Conservation (phyloP, 106 monocot genomes). For the Dioscorea alata region DNA sequence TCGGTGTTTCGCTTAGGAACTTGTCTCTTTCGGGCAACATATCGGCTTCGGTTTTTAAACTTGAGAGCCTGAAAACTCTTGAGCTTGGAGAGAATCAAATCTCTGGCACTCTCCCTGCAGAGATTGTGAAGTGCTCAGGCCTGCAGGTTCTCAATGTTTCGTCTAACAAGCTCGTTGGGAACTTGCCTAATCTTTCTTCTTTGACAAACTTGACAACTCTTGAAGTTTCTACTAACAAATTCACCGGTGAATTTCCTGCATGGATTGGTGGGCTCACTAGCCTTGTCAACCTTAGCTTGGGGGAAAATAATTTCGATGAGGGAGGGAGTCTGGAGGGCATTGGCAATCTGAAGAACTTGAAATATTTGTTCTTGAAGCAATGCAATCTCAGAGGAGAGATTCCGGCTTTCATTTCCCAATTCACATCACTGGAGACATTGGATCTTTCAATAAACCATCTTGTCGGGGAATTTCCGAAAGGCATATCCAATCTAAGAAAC, state of each 20-base stretch:
- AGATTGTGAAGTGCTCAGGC: slow-evolving; percentile 33
- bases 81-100: slow-evolving; percentile 38
- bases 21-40: slow-evolving; percentile 60
- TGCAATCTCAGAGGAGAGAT: slow-evolving; percentile 62
- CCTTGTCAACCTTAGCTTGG: slow-evolving; percentile 46
- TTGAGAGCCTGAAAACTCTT: slow-evolving; percentile 25
- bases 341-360: slow-evolving; percentile 69
- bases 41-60: slow-evolving; percentile 35
- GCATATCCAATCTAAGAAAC: slow-evolving; percentile 40
- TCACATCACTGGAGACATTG: slow-evolving; percentile 40
- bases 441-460: slow-evolving; percentile 71
- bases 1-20: slow-evolving; percentile 46
- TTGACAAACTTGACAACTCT: slow-evolving; percentile 42
- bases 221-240: slow-evolving; percentile 51
- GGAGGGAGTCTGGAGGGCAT: slow-evolving; percentile 45
- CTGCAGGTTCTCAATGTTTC: slow-evolving; percentile 72
- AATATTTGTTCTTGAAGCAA: slow-evolving; percentile 46
- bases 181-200: slow-evolving; percentile 56
- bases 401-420: slow-evolving; percentile 41
- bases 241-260: slow-evolving; percentile 50
- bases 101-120: slow-evolving; percentile 42
- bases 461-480: slow-evolving; percentile 53
- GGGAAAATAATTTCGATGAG: slow-evolving; percentile 38
- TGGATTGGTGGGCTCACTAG: slow-evolving; percentile 55
- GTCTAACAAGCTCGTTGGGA: slow-evolving; percentile 37